A percentile compares a stretch with the other conserved stretches of the same genome.
phyloP scores from a whole-genome alignment of 2,329 filamentous ascomycete species.

The Ophiosphaerella korrae region DNA sequence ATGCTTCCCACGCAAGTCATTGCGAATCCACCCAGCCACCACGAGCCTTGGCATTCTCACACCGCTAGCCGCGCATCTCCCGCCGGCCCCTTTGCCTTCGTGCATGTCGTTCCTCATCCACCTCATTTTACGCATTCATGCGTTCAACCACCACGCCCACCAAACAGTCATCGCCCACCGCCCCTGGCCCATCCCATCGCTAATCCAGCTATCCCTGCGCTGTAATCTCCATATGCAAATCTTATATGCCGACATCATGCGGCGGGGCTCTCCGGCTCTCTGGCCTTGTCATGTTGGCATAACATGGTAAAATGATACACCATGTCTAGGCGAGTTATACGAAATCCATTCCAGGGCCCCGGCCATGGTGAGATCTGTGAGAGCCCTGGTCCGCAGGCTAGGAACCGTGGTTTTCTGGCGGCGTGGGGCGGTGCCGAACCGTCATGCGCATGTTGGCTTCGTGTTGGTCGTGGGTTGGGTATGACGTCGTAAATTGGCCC shows the following conservation, averaged over 20 bases:
- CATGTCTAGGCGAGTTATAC: no score
- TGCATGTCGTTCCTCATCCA: slow-evolving; percentile 2
- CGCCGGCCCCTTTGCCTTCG: slow-evolving; percentile 1
- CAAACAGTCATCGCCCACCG: not conserved
- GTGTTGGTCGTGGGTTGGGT: not conserved
- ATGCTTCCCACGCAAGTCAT: no score
- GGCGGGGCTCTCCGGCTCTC: not conserved
- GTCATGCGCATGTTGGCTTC: not conserved
- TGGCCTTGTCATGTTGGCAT: not conserved
- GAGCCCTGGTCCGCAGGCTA: not conserved
- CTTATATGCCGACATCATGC: not conserved
- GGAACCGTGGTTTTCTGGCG: not conserved
- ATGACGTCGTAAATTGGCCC: no score
- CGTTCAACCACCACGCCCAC: not conserved
- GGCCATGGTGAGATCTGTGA: not conserved
- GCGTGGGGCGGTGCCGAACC: not conserved
- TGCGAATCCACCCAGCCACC: not conserved
- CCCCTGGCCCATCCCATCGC: not conserved
- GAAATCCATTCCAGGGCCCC: no score
- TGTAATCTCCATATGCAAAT: slow-evolving; percentile 1
- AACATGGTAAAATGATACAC: not conserved
- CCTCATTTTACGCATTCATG: slow-evolving; percentile 17
- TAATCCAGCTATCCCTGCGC: not conserved
- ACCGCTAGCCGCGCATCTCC: slow-evolving; percentile 13
- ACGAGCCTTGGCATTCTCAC: not conserved